phyloP scores from a whole-genome alignment of 2,329 filamentous ascomycete species.

The Polytolypa hystricis region DNA sequence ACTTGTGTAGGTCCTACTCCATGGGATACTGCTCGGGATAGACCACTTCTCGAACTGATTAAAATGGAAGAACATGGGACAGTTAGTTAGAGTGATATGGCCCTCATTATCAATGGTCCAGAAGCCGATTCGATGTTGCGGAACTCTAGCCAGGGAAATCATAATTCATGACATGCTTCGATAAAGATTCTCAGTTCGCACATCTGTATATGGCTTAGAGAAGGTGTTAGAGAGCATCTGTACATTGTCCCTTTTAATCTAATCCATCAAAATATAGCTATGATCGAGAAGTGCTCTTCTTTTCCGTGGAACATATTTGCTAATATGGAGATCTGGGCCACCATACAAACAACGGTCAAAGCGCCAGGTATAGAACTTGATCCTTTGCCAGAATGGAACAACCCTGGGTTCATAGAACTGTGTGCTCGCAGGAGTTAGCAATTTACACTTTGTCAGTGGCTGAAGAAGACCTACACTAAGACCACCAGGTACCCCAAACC shows the following conservation, averaged over 20 bases:
- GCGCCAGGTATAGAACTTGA: constrained; percentile 8
- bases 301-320: constrained; percentile 7
- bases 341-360: constrained; percentile 2
- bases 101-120: constrained; percentile 16
- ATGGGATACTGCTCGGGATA: constrained; percentile 15
- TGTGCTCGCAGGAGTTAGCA: constrained; percentile 3
- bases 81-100: constrained; percentile 12
- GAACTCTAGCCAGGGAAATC: constrained; percentile 10
- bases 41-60: constrained; percentile 15
- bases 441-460: not conserved
- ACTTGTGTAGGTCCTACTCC: constrained; percentile 14
- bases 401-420: constrained; percentile 8
- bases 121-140: constrained; percentile 14
- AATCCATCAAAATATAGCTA: constrained; percentile 11
- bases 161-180: constrained; percentile 11
- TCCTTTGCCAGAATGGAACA: constrained; percentile 7
- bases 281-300: constrained; percentile 3
- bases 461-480: constrained; percentile 9
- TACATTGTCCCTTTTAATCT: constrained; percentile 6
- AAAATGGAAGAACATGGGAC: constrained; percentile 14
- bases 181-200: constrained; percentile 12
- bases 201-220: constrained; percentile 7
- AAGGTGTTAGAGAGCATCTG: constrained; percentile 7
- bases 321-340: not conserved
- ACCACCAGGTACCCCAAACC: constrained; percentile 16